Evolutionary conservation across 2,329 filamentous ascomycete species (phyloP).

Genomic region (Colletotrichum camelliae): DNA sequence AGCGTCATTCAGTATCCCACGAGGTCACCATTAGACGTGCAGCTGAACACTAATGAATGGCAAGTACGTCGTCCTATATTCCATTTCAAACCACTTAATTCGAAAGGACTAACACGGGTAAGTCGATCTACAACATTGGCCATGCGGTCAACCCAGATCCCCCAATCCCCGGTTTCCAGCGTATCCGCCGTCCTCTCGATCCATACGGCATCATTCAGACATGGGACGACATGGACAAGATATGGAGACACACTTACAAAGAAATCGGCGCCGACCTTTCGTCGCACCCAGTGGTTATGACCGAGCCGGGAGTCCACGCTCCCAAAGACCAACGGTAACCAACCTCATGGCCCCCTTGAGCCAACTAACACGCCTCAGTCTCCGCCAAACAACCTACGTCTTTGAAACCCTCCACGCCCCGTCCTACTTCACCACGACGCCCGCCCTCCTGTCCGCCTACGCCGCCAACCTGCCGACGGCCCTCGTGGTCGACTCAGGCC

Average conservation of each 20-base stretch:
- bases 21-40: not conserved
- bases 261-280: not conserved
- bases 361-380: not conserved
- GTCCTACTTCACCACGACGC: not conserved
- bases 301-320: not conserved
- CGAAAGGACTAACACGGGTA: not conserved
- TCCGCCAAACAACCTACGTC: not conserved
- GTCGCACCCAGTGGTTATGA: not conserved
- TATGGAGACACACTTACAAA: not conserved
- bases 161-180: not conserved
- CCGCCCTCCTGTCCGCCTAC: not conserved
- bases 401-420: not conserved
- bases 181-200: not conserved
- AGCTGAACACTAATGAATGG: not conserved
- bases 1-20: not conserved
- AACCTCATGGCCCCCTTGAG: too few relatives aligned
- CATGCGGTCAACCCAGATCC: not conserved
- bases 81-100: fast-evolving
- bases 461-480: slow-evolving; percentile 2
- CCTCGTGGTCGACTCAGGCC: not conserved
- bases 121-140: not conserved
- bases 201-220: not conserved
- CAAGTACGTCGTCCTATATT: not conserved
- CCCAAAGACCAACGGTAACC: not conserved
- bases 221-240: not conserved